Evolutionary conservation across 768 basidiomycete species (phyloP).

Genomic region (Lactifluus volemus): DNA sequence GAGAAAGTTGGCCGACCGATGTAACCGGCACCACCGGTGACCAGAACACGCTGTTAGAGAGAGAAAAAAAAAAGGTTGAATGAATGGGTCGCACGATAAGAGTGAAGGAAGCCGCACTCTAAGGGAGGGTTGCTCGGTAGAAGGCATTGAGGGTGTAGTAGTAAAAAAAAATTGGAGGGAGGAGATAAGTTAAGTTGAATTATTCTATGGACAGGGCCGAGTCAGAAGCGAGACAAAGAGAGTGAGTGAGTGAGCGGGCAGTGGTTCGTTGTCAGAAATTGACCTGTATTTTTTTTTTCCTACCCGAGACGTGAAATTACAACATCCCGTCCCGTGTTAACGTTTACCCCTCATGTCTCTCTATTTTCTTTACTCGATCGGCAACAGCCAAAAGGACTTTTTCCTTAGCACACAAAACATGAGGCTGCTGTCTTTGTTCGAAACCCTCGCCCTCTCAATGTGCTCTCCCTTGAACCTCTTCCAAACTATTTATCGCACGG

Average conservation of each 20-base stretch:
- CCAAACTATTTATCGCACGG: no score
- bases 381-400: no score
- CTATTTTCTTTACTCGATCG: constrained; percentile 1
- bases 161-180: background rate
- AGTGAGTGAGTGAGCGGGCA: background rate
- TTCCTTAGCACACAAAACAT: no score
- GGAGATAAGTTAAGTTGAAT: constrained; percentile 11
- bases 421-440: no score
- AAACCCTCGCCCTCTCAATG: no score
- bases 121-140: constrained; percentile 8
- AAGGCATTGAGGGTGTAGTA: constrained; percentile 5
- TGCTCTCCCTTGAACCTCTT: no score
- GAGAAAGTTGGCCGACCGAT: constrained; percentile 47
- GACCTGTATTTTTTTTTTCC: background rate
- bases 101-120: constrained; percentile 1
- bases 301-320: background rate
- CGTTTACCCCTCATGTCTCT: background rate
- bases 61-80: constrained; percentile 5
- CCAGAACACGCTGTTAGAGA: constrained; percentile 44
- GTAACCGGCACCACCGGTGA: constrained; percentile 83
- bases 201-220: background rate
- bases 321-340: background rate
- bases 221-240: background rate
- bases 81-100: constrained; percentile 9
- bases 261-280: background rate